A percentile compares a stretch with the other conserved stretches of the same genome.
These are phyloP conservation scores for Cryptosporidium muris DNA, from an alignment of 169 alveolate species.

Conservation along the genomic window DNA sequence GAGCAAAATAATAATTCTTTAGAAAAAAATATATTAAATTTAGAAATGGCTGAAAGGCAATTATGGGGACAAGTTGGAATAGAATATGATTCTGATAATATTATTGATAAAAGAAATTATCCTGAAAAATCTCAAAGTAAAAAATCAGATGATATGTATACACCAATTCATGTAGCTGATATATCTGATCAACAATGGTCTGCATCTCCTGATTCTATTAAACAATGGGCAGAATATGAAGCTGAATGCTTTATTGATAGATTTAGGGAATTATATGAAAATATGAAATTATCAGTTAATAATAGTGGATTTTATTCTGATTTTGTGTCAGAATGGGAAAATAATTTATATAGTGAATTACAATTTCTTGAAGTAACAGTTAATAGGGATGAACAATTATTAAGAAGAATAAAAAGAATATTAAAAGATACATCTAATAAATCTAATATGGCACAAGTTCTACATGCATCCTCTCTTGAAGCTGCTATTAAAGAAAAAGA, in stretches of 20 bases:
- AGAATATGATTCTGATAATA: conserved; percentile 62
- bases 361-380: conserved; percentile 58
- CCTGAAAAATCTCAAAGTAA: conserved; percentile 5
- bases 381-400: conserved; percentile 52
- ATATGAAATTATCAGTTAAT: conserved; percentile 25
- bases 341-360: conserved; percentile 34
- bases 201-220: conserved; percentile 59
- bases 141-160: neutral
- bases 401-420: conserved; percentile 50
- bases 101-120: conserved; percentile 45
- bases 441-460: conserved; percentile 33
- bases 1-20: conserved; percentile 27
- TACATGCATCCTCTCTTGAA: conserved; percentile 49
- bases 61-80: conserved; percentile 67
- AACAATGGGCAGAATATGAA: conserved; percentile 68
- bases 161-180: conserved; percentile 23
- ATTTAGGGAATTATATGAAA: conserved; percentile 36
- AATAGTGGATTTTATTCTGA: conserved; percentile 44
- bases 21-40: conserved; percentile 22
- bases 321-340: conserved; percentile 60
- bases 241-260: conserved; percentile 67
- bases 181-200: conserved; percentile 68
- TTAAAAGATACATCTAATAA: conserved; percentile 46
- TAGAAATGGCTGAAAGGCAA: conserved; percentile 41
- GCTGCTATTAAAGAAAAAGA: conserved; percentile 70